Evolutionary conservation across 2,329 filamentous ascomycete genomes (phyloP).

Genomic region (Delphinella strobiligena): DNA sequence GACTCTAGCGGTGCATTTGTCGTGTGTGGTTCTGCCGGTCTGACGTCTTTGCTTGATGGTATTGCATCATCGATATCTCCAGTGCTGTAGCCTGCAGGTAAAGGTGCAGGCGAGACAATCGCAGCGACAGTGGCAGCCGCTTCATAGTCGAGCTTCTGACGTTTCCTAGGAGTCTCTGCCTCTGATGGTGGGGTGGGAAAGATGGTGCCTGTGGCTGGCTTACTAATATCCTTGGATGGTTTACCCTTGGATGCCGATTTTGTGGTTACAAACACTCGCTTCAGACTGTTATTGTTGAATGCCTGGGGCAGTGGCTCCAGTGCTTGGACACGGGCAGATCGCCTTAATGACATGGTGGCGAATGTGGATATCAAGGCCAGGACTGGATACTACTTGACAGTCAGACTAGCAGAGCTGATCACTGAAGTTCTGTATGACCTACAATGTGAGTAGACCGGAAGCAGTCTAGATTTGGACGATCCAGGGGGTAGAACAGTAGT

Average conservation of each 20-base stretch:
- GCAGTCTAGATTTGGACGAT: no score
- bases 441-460: no score
- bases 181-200: constrained; percentile 10
- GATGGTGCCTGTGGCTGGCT: neutral
- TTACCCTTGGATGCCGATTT: constrained; percentile 4
- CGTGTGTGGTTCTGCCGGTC: constrained; percentile 49
- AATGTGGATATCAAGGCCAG: neutral
- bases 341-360: constrained; percentile 37
- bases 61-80: constrained; percentile 27
- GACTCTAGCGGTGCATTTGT: constrained; percentile 64
- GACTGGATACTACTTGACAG: no score
- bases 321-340: constrained; percentile 35
- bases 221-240: neutral
- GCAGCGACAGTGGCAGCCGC: constrained; percentile 38
- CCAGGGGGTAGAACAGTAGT: no score
- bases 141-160: constrained; percentile 7
- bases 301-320: constrained; percentile 1
- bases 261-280: neutral
- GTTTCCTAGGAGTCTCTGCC: constrained; percentile 9
- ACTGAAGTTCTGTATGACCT: no score
- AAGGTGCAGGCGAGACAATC: constrained; percentile 26
- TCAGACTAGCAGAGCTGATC: no score
- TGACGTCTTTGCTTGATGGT: constrained; percentile 21
- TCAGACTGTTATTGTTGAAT: neutral
- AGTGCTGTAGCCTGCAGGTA: constrained; percentile 23